Conservation (phyloP, 2,329 filamentous ascomycete genomes). For the Macrophomina phaseolina region DNA sequence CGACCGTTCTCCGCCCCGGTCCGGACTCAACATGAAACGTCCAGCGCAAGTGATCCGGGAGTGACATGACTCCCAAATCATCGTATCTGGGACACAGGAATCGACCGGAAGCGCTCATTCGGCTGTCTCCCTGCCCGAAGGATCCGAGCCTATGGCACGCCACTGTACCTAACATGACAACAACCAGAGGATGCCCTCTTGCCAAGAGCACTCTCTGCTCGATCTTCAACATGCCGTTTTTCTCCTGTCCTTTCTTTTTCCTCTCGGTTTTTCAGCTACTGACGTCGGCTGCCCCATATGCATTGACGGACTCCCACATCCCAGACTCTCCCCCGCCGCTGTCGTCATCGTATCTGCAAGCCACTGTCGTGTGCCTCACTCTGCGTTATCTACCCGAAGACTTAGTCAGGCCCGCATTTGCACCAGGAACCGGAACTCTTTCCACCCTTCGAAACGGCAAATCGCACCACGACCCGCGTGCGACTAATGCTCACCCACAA, state of each 20-base stretch:
- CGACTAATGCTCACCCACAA: not conserved
- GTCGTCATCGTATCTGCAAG: conserved; percentile 14
- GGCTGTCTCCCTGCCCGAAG: not conserved
- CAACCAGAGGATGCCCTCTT: not conserved
- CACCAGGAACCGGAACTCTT: not conserved
- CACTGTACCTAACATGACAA: not conserved
- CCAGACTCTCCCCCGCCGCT: conserved; percentile 7
- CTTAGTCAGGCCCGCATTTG: not conserved
- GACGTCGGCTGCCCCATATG: not conserved
- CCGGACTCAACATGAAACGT: conserved; percentile 21
- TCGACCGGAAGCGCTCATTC: not conserved
- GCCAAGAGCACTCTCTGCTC: not conserved
- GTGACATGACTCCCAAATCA: not conserved
- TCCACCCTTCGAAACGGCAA: not conserved
- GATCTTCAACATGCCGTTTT: not conserved
- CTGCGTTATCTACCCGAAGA: not conserved
- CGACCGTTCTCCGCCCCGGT: not conserved
- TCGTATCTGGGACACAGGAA: not conserved
- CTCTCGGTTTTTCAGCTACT: conserved; percentile 3
- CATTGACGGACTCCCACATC: not conserved
- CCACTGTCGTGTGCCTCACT: not conserved
- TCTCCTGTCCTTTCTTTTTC: not conserved
- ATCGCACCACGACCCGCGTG: not conserved
- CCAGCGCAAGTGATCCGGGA: not conserved
- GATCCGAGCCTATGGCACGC: not conserved